Evolutionary conservation across 2,329 filamentous ascomycete genomes (phyloP), one percentile per base, ranked within the genome.

Genomic region (Rhinocladiella similis): DNA sequence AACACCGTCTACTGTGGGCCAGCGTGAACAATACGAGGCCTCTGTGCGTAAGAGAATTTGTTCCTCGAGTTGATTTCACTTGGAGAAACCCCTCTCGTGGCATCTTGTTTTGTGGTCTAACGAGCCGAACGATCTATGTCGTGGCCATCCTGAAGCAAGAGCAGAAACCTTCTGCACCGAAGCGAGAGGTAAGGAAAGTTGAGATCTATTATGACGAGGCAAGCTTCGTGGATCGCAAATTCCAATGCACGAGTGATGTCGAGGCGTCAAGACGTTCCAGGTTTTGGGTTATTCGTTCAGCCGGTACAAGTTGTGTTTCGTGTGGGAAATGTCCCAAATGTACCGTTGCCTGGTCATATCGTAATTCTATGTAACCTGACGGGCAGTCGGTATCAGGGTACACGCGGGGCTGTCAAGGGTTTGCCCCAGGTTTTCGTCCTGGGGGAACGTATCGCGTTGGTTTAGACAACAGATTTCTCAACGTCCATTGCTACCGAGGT

Each of bases 281-380:
- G 35, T 46, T 3, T 50, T 36, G 55, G 29, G 49, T 50, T 57
- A 53, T 50, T 53, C 39, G 46, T 57, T 57, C 47, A 46, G 27
- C 55, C 55, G 55, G 50, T 49, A 47, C 48, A 20, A 12, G 43
- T 14, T 16, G n/a, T 27, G 43, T 46, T 46, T 16, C 22, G 25
- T 4, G 14, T 16, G 20, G 14, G 14, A 46, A 46, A 25, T 3
- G n/a, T 9, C n/a, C 3, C 43, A 41, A 38, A 35, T 6, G n/a
- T 22, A 56, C 50, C 14, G 3, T 25, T 14, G 6, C 27, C 12
- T 50, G 25, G 20, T 27, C 22, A 27, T 10, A 29, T 10, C 20
- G 43, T 46, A 46, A 29, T 13, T n/a, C n/a, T 27, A 16, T 20
- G 43, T 46, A 29, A 5, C 4, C 7, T 19, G 38, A 20, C 18